These are phyloP conservation scores for Pythium chondricola DNA, from an alignment of 352 stramenopile species.

Conservation along the genomic window DNA sequence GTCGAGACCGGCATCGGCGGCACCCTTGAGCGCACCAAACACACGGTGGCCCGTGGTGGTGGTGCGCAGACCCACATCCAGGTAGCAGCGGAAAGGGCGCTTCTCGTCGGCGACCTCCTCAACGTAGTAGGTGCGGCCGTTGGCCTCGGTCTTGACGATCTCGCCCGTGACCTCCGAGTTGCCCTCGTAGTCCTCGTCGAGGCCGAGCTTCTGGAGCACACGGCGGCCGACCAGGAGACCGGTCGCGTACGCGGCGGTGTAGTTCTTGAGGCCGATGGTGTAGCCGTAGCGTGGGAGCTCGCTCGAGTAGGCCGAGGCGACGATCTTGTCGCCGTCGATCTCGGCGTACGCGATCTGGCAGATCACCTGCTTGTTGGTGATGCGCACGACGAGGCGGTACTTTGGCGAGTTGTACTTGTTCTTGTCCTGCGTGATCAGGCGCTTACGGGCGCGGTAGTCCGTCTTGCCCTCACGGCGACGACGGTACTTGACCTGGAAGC, in stretches of 20 bases:
- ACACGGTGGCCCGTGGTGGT: slow-evolving; percentile 98
- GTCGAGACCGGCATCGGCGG: slow-evolving; percentile 97
- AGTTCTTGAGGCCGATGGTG: slow-evolving; percentile 98
- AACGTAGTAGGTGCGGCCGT: slow-evolving; percentile 99
- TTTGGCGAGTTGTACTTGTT: slow-evolving; percentile 99
- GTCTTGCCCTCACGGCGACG: slow-evolving; percentile 98
- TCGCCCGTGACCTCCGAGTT: slow-evolving; percentile 96
- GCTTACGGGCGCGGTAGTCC: slow-evolving; percentile 99
- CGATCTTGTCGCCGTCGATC: slow-evolving; percentile 97
- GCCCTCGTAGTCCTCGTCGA: slow-evolving; percentile 98
- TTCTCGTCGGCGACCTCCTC: slow-evolving; percentile 98
- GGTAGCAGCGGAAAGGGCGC: slow-evolving; percentile 95
- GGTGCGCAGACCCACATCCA: slow-evolving; percentile 97
- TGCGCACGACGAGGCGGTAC: slow-evolving; percentile 94
- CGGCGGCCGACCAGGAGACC: slow-evolving; percentile 92
- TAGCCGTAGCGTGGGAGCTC: slow-evolving; percentile 97
- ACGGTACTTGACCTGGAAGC: slow-evolving; percentile 99
- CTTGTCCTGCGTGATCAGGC: slow-evolving; percentile 98
- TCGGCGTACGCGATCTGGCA: slow-evolving; percentile 98
- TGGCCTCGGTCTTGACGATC: slow-evolving; percentile 92
- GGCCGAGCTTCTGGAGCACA: slow-evolving; percentile 96
- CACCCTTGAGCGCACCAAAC: slow-evolving; percentile 99
- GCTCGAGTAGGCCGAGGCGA: slow-evolving; percentile 91
- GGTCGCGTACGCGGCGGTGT: slow-evolving; percentile 97
- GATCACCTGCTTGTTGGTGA: slow-evolving; percentile 96